Conservation (phyloP, 176 grass and related monocot genomes). For the Elaeis guineensis region DNA sequence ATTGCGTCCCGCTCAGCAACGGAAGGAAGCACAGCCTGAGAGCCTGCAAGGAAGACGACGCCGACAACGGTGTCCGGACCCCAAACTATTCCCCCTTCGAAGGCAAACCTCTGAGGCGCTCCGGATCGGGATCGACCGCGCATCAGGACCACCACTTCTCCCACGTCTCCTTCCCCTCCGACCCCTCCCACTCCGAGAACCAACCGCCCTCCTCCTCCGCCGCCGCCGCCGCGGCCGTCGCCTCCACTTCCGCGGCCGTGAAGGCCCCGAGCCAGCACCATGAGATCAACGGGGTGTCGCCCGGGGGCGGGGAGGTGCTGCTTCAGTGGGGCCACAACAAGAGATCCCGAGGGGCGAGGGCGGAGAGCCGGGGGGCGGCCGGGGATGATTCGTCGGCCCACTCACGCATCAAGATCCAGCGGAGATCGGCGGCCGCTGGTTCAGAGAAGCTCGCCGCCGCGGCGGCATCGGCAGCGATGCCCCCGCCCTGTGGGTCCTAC, state of each 20-base stretch:
- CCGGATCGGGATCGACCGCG: no score
- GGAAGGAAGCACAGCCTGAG: conserved; percentile 29
- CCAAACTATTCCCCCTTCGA: conserved; percentile 13
- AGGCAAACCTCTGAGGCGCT: conserved; percentile 19
- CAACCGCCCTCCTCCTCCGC: no score
- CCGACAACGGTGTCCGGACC: conserved; percentile 13
- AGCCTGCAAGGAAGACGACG: conserved; percentile 30
- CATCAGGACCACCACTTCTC: neutral
- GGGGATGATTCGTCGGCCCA: conserved; percentile 19
- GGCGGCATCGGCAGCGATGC: conserved; percentile 32
- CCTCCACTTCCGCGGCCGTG: no score
- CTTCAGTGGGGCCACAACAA: conserved; percentile 80
- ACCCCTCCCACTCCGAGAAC: neutral
- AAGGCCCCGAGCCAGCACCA: neutral
- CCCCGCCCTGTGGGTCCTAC: conserved; percentile 21
- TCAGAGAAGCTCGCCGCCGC: conserved; percentile 56
- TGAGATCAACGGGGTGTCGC: neutral
- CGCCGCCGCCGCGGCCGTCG: no score
- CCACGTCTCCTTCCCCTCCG: conserved; percentile 10
- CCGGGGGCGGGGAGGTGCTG: conserved; percentile 28
- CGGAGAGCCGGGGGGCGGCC: conserved; percentile 11
- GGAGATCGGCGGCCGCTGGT: conserved; percentile 24
- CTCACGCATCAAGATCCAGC: conserved; percentile 37
- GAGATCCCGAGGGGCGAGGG: conserved; percentile 51
- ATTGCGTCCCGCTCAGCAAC: conserved; percentile 36